Conservation (phyloP, 371 early-diverging fungal genomes). For the Actinomucor elegans region DNA sequence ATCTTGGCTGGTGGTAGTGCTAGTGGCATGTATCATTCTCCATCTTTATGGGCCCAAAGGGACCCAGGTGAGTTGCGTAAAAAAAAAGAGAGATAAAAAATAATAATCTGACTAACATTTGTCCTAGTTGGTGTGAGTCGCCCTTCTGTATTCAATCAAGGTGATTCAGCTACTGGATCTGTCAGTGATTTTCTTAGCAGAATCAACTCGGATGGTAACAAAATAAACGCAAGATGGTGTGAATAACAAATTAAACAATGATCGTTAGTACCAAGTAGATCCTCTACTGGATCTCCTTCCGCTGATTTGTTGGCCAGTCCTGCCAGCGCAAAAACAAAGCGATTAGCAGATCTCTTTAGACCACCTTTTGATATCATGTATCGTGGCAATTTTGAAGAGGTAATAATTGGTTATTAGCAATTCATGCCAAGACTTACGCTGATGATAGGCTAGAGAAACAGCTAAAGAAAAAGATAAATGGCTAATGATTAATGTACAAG, state of each 20-base stretch:
- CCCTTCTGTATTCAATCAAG: constrained; percentile 50
- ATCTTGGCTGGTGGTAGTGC: constrained; percentile 59
- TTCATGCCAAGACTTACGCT: neutral
- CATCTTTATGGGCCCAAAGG: constrained; percentile 2
- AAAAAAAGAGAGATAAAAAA: too few species aligned
- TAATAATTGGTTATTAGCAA: constrained; percentile 12
- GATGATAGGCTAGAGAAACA: constrained; percentile 60
- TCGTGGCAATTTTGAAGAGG: constrained; percentile 72
- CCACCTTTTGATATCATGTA: constrained; percentile 91
- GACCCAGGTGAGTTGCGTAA: neutral
- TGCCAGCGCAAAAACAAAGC: constrained; percentile 41
- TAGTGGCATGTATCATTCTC: constrained; percentile 1
- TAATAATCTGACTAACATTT: too few species aligned
- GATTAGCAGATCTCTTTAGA: constrained; percentile 76
- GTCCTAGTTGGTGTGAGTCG: constrained; percentile 1
- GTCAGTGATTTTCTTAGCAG: constrained; percentile 27
- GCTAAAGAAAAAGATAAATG: constrained; percentile 73
- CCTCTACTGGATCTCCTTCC: constrained; percentile 5
- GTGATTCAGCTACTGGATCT: constrained; percentile 45
- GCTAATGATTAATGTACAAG: constrained; percentile 88
- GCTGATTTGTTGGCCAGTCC: constrained; percentile 10
- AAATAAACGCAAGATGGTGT: neutral
- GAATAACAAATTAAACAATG: neutral
- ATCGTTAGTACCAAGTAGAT: constrained; percentile 4
- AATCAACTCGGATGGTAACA: constrained; percentile 14